Conservation (phyloP, 108 stramenopile species). For the Parietichytrium sp. region DNA sequence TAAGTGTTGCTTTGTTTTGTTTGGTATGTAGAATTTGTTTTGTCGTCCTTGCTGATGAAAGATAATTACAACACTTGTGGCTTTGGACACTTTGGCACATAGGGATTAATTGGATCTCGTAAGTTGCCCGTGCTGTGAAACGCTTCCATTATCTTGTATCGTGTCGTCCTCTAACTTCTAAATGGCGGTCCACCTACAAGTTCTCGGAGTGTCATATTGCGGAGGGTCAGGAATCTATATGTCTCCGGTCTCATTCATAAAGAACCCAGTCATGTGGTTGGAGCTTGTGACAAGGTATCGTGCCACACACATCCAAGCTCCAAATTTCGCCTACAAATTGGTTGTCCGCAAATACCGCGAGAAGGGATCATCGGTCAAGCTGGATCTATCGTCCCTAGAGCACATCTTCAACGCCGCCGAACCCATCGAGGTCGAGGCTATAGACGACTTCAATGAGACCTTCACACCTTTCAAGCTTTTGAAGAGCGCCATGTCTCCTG, state of each 20-base stretch:
- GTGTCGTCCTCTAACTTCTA: too few species aligned
- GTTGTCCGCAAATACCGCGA: conserved; percentile 77
- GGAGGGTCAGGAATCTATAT: conserved; percentile 93
- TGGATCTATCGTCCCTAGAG: conserved; percentile 76
- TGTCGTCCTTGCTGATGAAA: too few species aligned
- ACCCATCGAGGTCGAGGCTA: conserved; percentile 75
- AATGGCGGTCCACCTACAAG: too few species aligned
- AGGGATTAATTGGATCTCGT: too few species aligned
- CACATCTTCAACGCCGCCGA: conserved; percentile 97
- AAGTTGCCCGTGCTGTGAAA: too few species aligned
- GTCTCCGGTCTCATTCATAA: conserved; percentile 87
- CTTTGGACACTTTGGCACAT: too few species aligned
- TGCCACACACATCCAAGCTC: conserved; percentile 94
- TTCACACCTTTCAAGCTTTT: conserved; percentile 75
- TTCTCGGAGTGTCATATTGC: conserved; percentile 85
- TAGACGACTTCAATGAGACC: conserved; percentile 71
- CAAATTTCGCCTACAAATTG: conserved; percentile 94
- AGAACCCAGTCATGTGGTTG: conserved; percentile 89
- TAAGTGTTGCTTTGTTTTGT: conserved; percentile 91
- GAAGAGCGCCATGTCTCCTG: conserved; percentile 73
- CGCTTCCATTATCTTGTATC: too few species aligned
- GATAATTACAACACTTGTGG: too few species aligned
- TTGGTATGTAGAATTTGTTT: too few species aligned
- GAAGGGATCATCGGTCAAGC: conserved; percentile 40
- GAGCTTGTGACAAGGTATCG: conserved; percentile 71